A percentile compares a stretch with the other conserved stretches of the same genome.
These are phyloP conservation scores for Ophioceras dolichostomum DNA, from an alignment of 2,329 filamentous ascomycete species.

Conservation along the genomic window DNA sequence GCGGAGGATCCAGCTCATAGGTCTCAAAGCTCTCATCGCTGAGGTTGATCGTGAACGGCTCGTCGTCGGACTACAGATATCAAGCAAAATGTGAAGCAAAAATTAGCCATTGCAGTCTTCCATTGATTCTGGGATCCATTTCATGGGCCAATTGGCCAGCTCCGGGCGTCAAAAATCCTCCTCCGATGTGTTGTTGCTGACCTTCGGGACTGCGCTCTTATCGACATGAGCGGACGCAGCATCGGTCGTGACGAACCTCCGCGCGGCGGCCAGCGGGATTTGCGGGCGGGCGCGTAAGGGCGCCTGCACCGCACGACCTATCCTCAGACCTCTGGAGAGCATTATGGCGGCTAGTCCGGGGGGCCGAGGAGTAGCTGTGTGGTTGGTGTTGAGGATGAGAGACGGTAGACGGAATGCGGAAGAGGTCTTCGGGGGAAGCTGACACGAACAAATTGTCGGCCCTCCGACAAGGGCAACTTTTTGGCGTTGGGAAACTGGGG, in stretches of 20 bases:
- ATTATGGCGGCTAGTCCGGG: too few relatives aligned
- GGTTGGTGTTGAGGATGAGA: slow-evolving; percentile 5
- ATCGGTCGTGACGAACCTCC: slow-evolving; percentile 84
- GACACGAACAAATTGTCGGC: neutral
- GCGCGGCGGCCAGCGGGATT: slow-evolving; percentile 31
- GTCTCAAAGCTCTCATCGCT: slow-evolving; percentile 99
- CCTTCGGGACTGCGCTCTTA: slow-evolving; percentile 50
- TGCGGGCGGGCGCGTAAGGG: slow-evolving; percentile 34
- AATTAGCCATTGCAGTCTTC: neutral
- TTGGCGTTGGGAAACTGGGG: slow-evolving; percentile 3
- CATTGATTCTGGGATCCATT: too few relatives aligned
- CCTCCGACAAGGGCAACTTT: slow-evolving; percentile 5
- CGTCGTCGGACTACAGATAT: slow-evolving; percentile 92
- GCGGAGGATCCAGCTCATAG: slow-evolving; percentile 92
- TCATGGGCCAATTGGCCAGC: slow-evolving; percentile 1
- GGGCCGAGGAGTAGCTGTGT: too few relatives aligned
- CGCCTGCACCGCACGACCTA: slow-evolving; percentile 43
- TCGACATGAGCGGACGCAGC: slow-evolving; percentile 85
- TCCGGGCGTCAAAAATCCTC: too few relatives aligned
- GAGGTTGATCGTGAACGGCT: slow-evolving; percentile 82
- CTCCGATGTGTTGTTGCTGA: too few relatives aligned
- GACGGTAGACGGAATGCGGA: slow-evolving; percentile 1
- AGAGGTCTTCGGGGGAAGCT: neutral
- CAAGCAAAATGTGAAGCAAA: too few relatives aligned
- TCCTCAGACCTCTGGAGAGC: slow-evolving; percentile 60